Evolutionary conservation across 192 early-diverging fungal species (phyloP), one percentile per base, ranked within the genome.

Genomic region (Coemansia sp.): DNA sequence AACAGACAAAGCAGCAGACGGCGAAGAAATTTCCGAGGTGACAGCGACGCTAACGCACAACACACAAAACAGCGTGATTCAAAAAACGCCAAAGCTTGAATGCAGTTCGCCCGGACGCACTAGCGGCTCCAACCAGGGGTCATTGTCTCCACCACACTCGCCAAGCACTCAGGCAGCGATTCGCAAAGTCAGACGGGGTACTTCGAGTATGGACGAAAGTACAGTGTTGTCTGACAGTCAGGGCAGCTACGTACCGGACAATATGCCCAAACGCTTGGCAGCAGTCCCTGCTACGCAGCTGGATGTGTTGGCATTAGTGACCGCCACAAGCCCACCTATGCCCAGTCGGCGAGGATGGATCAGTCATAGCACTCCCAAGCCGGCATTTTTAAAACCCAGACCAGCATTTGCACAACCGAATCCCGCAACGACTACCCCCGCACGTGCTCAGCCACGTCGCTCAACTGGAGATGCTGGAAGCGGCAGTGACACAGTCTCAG

Each of bases 321-420:
- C 80, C 10, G 80, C 80, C 8, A 82, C 80, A 33, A 82, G 80
- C 62, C 80, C 80, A 52, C 80, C 80, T 3, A 76, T 82, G 74
- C 80, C 80, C 21, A 76, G 80, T 22, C 80, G 74, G 9, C 63
- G 66, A 30, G 60, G 66, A 27, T 82, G 80, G 80, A 54, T n/a
- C 5, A 64, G 55, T 9, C 68, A 73, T 21, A 71, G 65, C 61
- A 76, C 70, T 2, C 64, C 67, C 21, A 72, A 74, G 67, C 70
- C 73, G 1, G 56, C 67, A 19, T 59, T 57, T 11, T 8, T 39
- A 22, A 53, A 63, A 0, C 36, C 25, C 4, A 57, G 17, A 1
- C 64, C 56, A 10, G 46, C 56, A 4, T 33, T 19, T 17, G 7
- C 21, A 36, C 56, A 22, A 20, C 24, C 25, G 14, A 25, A 17